Base-by-base conservation (phyloP, 2,329 filamentous ascomycete genomes). In the Colletotrichum phormii region DNA sequence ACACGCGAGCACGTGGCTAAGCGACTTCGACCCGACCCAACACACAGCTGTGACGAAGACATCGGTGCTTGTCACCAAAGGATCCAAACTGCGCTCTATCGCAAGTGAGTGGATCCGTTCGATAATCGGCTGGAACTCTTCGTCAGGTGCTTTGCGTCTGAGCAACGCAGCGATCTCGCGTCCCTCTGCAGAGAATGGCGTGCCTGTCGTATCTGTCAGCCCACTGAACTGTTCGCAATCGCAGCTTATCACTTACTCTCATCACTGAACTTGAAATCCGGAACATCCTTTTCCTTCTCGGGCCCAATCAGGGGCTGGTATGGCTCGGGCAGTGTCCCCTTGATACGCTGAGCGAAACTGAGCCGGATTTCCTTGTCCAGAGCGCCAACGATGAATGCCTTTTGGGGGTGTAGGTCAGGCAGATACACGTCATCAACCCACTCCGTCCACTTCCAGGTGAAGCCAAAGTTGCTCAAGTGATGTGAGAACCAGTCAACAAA, bases 371-470 rank as follows among this genome's bases (percentile, higher is more conserved):
- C 97, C 85, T 98, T 98, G 80, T 99, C 97, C 71, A 99, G 85
- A 4, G 95, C 93, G 24, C 95, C 96, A 65, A 92, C 87, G 75
- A 99, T 97, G 83, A 99, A 98, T 37, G 96, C 94, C 84, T 98
- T 98, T 84, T 92, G 93, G 1, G 97, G 95, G 80, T 98, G 91
- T 42, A 97, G 85, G 73, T 92, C 87, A 0, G 94, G 89, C 31
- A 97, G 88, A 55, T 91, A 88, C 18, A 98, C 91, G 80, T 98
- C 95, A 18, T 95, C 94, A 60, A 94, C 89, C 97, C 97, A 99
- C 84, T 99, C 97, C 18, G 93, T 92, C 97, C 97, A 99, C 84
- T 98, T 98, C 97, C 97, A 99, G 11, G 97, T 97, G 81, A 98
- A 99, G 65, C 97, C 97, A 80, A 99, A 99, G 85, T 99, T 99